These are phyloP conservation scores for Globisporangium canariense DNA, from an alignment of 352 stramenopile species.

Conservation along the genomic window DNA sequence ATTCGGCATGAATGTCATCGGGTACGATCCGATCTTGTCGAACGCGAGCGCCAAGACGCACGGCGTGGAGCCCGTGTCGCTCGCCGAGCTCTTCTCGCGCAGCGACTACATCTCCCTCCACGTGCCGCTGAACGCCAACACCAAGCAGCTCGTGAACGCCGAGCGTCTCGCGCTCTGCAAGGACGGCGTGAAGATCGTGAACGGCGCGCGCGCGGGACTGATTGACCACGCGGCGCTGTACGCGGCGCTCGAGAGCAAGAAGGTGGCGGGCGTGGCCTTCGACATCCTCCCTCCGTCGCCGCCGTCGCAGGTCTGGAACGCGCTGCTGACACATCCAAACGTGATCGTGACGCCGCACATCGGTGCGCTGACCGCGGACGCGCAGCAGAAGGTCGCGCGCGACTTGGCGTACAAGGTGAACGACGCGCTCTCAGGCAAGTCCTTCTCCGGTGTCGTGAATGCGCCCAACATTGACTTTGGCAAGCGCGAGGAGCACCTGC, in stretches of 20 bases:
- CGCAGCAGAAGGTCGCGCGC: constrained; percentile 90
- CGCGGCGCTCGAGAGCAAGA: constrained; percentile 74
- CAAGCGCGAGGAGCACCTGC: constrained; percentile 68
- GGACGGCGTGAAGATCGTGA: constrained; percentile 91
- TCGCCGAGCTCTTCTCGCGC: constrained; percentile 85
- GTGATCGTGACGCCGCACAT: constrained; percentile 94
- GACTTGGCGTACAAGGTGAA: constrained; percentile 91
- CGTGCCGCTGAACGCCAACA: constrained; percentile 94
- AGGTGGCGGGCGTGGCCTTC: constrained; percentile 75
- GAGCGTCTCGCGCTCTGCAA: constrained; percentile 87
- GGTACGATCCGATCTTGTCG: constrained; percentile 92
- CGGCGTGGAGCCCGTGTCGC: constrained; percentile 81
- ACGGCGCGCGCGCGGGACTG: constrained; percentile 92
- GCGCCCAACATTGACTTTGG: constrained; percentile 92
- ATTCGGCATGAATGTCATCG: constrained; percentile 94
- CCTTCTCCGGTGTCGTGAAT: constrained; percentile 94
- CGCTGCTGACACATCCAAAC: constrained; percentile 87
- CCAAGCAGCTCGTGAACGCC: constrained; percentile 88
- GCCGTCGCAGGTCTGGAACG: constrained; percentile 46
- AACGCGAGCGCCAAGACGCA: constrained; percentile 70
- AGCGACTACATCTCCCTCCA: constrained; percentile 97
- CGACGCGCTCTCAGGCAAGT: constrained; percentile 89
- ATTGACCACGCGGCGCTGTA: constrained; percentile 92
- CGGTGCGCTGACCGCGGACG: constrained; percentile 92
- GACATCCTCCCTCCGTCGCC: constrained; percentile 62